phyloP scores from a whole-genome alignment of 2,329 filamentous ascomycete genomes.

The Amylocarpus encephaloides region DNA sequence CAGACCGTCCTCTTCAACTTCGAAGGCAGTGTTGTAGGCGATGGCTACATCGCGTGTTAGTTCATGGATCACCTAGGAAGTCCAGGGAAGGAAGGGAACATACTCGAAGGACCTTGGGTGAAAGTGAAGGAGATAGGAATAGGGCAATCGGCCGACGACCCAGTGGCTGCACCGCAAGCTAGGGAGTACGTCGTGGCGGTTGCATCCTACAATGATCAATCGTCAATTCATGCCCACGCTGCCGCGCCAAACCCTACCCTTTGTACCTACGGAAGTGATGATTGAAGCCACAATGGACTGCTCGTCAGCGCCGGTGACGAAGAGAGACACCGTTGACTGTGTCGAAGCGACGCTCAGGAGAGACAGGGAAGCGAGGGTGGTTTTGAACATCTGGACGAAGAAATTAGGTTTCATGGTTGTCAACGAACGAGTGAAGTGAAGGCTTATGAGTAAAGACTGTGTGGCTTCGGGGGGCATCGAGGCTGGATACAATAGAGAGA shows the following conservation, averaged over 20 bases:
- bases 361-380: slow-evolving; percentile 3
- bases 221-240: background rate
- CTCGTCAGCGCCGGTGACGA: slow-evolving; percentile 4
- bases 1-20: background rate
- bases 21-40: background rate
- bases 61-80: background rate
- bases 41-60: background rate
- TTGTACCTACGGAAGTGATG: slow-evolving; percentile 8
- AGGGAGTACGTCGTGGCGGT: slow-evolving; percentile 19
- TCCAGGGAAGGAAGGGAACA: slow-evolving; percentile 2
- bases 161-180: slow-evolving; percentile 1
- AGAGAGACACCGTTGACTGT: slow-evolving; percentile 4
- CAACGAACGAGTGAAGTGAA: too few relatives aligned
- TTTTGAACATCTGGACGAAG: slow-evolving; percentile 6
- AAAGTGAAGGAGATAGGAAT: slow-evolving; percentile 19
- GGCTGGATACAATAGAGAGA: too few relatives aligned
- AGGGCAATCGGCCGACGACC: slow-evolving; percentile 10
- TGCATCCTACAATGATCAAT: slow-evolving; percentile 10
- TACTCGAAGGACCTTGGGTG: slow-evolving; percentile 24
- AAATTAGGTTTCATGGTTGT: background rate
- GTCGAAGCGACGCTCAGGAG: slow-evolving; percentile 4
- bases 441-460: too few relatives aligned
- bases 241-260: background rate
- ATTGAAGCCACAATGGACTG: slow-evolving; percentile 13
- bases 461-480: too few relatives aligned